These are phyloP conservation scores for Kodamaea alishanica DNA, from an alignment of 1,139 yeast genomes.

Conservation along the genomic window DNA sequence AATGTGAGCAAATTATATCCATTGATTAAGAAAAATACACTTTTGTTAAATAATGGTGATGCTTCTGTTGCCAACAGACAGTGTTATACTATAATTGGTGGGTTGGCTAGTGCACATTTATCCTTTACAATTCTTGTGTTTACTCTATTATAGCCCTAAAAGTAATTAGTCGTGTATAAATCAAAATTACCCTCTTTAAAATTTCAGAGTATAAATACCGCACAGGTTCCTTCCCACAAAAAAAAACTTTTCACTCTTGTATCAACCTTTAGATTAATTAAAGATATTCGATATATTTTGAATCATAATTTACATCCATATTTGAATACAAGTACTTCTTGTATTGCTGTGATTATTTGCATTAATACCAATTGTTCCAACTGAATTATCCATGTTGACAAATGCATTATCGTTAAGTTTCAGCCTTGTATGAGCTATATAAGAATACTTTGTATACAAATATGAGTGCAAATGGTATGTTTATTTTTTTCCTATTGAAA, in stretches of 20 bases:
- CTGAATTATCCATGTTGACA: slow-evolving; percentile 74
- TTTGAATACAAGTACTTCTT: slow-evolving; percentile 10
- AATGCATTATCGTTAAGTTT: slow-evolving; percentile 75
- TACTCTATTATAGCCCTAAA: slow-evolving; percentile 20
- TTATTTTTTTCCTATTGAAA: background rate
- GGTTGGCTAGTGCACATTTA: slow-evolving; percentile 36
- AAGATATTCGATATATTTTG: slow-evolving; percentile 2
- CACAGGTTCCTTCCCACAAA: slow-evolving; percentile 3
- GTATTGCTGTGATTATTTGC: slow-evolving; percentile 64
- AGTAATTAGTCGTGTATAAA: slow-evolving; percentile 3
- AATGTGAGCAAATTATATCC: slow-evolving; percentile 44
- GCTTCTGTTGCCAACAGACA: slow-evolving; percentile 19
- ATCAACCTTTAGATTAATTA: slow-evolving; percentile 1
- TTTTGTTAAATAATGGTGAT: slow-evolving; percentile 28
- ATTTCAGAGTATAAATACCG: slow-evolving; percentile 5
- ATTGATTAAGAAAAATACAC: slow-evolving; percentile 33
- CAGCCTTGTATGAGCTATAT: slow-evolving; percentile 77
- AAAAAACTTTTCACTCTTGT: slow-evolving; percentile 2
- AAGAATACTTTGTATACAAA: slow-evolving; percentile 8
- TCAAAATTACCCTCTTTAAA: slow-evolving; percentile 4
- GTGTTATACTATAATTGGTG: slow-evolving; percentile 21
- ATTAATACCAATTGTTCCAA: slow-evolving; percentile 74
- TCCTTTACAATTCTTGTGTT: slow-evolving; percentile 43
- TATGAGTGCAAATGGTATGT: slow-evolving; percentile 8
- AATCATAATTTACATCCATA: slow-evolving; percentile 3